A percentile compares a stretch with the other conserved stretches of the same genome.
Evolutionary conservation across 441 rosid species (phyloP).

Genomic region (Dalechampia spathulata): DNA sequence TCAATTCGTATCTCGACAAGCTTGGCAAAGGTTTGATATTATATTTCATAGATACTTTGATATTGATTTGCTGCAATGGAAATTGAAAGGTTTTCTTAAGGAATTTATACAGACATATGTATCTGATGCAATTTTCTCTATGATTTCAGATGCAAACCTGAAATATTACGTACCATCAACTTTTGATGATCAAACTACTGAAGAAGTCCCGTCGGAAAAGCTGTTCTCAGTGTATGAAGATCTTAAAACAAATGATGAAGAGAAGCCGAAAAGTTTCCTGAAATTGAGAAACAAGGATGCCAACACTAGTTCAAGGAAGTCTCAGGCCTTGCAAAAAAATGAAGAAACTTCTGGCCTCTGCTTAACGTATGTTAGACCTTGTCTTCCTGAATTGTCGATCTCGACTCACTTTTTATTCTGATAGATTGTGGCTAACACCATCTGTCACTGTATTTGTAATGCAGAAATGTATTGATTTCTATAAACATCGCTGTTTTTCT

Average conservation of each 20-base stretch:
- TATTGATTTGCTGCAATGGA: too few relatives aligned
- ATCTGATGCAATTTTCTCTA: neutral
- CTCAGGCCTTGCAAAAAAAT: conserved; percentile 27
- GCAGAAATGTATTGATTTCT: conserved; percentile 65
- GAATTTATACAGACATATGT: neutral
- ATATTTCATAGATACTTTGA: neutral
- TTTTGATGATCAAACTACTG: conserved; percentile 14
- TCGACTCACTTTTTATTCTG: neutral
- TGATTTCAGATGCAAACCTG: conserved; percentile 25
- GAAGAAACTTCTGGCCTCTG: conserved; percentile 56
- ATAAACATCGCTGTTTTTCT: conserved; percentile 69
- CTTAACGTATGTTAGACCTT: conserved; percentile 39
- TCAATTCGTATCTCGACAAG: conserved; percentile 50
- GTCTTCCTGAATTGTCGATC: neutral
- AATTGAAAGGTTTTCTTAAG: too few relatives aligned
- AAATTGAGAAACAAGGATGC: conserved; percentile 17
- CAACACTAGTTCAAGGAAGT: conserved; percentile 10
- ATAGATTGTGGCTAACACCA: neutral
- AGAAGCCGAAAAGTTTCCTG: conserved; percentile 15
- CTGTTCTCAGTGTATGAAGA: conserved; percentile 18
- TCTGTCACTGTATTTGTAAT: conserved; percentile 9
- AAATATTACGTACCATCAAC: conserved; percentile 13
- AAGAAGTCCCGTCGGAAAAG: too few relatives aligned
- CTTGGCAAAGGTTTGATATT: conserved; percentile 33
- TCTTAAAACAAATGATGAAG: conserved; percentile 10